These are phyloP conservation scores for Lipomyces lipofer DNA, from an alignment of 805 yeast genomes.

Conservation along the genomic window DNA sequence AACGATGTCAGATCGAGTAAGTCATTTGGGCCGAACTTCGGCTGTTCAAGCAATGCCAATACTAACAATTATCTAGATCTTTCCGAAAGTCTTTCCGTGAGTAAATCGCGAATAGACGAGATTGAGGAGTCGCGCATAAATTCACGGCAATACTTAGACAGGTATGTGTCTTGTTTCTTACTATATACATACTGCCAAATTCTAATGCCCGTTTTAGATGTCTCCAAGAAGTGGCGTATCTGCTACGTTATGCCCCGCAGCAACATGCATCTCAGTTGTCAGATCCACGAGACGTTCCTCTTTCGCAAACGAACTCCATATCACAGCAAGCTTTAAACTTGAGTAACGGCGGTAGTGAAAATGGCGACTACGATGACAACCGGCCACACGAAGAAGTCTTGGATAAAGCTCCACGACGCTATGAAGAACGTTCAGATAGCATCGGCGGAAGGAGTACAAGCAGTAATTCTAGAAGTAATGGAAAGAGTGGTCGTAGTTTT, in stretches of 20 bases:
- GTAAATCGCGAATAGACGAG: conserved; percentile 18
- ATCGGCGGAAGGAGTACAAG: background rate
- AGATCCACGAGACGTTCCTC: background rate
- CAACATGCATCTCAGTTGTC: conserved; percentile 5
- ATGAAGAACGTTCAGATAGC: no score
- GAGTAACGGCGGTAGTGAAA: background rate
- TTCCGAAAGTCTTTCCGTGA: conserved; percentile 1
- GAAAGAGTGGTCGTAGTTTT: no score
- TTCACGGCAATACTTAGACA: conserved; percentile 27
- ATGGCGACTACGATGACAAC: background rate
- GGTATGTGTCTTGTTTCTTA: conserved; percentile 4
- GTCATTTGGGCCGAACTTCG: no score
- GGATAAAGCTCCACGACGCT: background rate
- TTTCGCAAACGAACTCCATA: background rate
- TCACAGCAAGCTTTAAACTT: background rate
- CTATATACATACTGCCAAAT: no score
- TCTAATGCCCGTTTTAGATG: conserved; percentile 10
- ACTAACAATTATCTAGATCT: background rate
- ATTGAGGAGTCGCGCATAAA: conserved; percentile 16
- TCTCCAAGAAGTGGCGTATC: conserved; percentile 28
- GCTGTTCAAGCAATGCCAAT: no score
- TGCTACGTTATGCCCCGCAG: conserved; percentile 24
- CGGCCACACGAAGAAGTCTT: background rate
- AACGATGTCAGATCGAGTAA: no score
- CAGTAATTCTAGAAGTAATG: background rate